Base-by-base conservation (phyloP, 2,329 filamentous ascomycete species). In the Alternaria panax region DNA sequence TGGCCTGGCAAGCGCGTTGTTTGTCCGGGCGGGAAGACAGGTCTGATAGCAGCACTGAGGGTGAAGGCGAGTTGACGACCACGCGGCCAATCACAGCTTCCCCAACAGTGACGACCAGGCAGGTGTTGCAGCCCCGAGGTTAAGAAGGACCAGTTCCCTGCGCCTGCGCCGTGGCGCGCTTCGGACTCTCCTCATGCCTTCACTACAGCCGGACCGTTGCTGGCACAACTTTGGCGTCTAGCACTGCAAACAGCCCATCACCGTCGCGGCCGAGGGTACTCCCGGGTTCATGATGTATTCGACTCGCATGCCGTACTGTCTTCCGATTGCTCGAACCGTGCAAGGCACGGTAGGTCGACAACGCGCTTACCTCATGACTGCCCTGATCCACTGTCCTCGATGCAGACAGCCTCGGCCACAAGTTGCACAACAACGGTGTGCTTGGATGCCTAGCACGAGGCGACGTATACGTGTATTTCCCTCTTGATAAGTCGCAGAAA, bases 1-100 rank as follows among this genome's bases (percentile, higher is more conserved):
- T 51, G 58, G 55, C 36, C 57, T 59, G 58, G 59, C 38, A 61
- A 57, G 52, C 51, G 57, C 54, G 63, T 65, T 67, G 68, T 63
- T 62, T 60, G 54, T 60, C 52, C 24, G 61, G 42, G 57, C 34
- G 50, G 55, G 51, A 52, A 57, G 54, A 62, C 57, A 41, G 48
- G 59, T 46, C 58, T 34, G 54, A 63, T 54, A 53, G 55, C 42
- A 57, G 57, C 57, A 58, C 61, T 63, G 59, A 59, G 58, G 43
- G 57, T 63, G 63, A 65, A 62, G 60, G 34, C 51, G 54, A 54
- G 45, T 50, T 27, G 43, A 42, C 46, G 7, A 27, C 32, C 22
- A 22, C 24, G 18, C 50, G 42, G 51, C 60, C 57, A 60, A 63
- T 60, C 48, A 54, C 50, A 24, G 20, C 34, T 45, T 36, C 36